Conservation (phyloP, 2,329 filamentous ascomycete genomes). For the Fusarium pseudonygamai region DNA sequence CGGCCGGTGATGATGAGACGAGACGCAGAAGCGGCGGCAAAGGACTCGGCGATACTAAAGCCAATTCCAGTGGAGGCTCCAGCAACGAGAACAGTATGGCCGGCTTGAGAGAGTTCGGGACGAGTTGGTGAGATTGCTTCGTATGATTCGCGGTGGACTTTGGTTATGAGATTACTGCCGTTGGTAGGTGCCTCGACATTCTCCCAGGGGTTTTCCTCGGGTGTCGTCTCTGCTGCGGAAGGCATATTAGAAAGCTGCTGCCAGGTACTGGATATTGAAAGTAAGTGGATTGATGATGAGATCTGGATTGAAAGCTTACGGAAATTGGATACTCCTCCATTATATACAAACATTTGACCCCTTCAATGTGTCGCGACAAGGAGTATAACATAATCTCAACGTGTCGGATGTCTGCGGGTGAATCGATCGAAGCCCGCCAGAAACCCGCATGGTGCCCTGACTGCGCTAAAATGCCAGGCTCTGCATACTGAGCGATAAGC, state of each 20-base stretch:
- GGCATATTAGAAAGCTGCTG: not conserved
- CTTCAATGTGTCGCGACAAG: accelerated
- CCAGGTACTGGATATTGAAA: no score
- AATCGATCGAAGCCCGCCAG: not conserved
- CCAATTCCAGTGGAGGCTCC: constrained; percentile 17
- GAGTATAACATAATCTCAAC: no score
- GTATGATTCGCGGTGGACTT: constrained; percentile 39
- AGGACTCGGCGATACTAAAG: constrained; percentile 57
- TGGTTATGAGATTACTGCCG: not conserved
- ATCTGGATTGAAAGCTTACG: accelerated
- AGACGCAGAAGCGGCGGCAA: constrained; percentile 50
- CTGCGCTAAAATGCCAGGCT: not conserved
- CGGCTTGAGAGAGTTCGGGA: constrained; percentile 53
- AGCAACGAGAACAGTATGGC: not conserved
- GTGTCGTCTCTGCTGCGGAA: not conserved
- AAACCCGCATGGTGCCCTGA: not conserved
- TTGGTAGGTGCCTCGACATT: not conserved
- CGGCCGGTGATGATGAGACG: constrained; percentile 54
- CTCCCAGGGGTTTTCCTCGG: constrained; percentile 4
- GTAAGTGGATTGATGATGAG: no score
- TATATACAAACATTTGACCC: not conserved
- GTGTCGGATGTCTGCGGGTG: not conserved
- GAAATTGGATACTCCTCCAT: not conserved
- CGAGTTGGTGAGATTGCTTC: constrained; percentile 49
- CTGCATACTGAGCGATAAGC: not conserved